Conservation (phyloP, 1,284 basidiomycete genomes). For the Heterobasidion parviporum region DNA sequence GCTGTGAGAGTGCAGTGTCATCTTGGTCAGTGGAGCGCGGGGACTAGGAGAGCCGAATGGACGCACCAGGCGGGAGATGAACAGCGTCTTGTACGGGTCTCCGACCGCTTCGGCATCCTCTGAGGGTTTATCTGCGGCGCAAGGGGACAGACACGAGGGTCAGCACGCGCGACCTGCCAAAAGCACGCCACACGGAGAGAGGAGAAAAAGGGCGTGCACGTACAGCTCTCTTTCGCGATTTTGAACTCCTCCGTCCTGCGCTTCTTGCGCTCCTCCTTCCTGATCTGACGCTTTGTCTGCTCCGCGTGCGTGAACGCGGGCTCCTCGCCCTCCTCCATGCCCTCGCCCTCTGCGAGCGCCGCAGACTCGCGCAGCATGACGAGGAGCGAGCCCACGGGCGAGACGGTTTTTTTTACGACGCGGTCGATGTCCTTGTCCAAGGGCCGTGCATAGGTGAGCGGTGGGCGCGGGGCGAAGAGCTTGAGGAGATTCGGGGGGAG, state of each 20-base stretch:
- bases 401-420: conserved; percentile 60
- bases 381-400: conserved; percentile 69
- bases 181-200: too few relatives aligned
- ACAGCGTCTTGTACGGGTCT: conserved; percentile 98
- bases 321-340: conserved; percentile 77
- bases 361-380: conserved; percentile 70
- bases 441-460: conserved; percentile 78
- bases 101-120: conserved; percentile 92
- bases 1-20: conserved; percentile 31
- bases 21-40: conserved; percentile 13
- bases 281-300: conserved; percentile 70
- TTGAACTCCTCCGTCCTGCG: conserved; percentile 75
- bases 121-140: conserved; percentile 71
- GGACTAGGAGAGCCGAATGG: background rate
- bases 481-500: conserved; percentile 91
- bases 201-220: conserved; percentile 17
- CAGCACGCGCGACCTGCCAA: too few relatives aligned
- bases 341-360: conserved; percentile 50
- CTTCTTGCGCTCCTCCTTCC: conserved; percentile 75
- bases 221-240: conserved; percentile 77
- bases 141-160: too few relatives aligned
- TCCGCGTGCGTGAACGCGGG: conserved; percentile 70
- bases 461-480: conserved; percentile 88
- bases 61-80: conserved; percentile 85
- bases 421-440: conserved; percentile 77